A percentile compares a stretch with the other conserved stretches of the same genome.
These are phyloP conservation scores for Pseudoscleropodium purum DNA, from an alignment of 225 moss, liverwort and hornwort genomes.

Conservation along the genomic window DNA sequence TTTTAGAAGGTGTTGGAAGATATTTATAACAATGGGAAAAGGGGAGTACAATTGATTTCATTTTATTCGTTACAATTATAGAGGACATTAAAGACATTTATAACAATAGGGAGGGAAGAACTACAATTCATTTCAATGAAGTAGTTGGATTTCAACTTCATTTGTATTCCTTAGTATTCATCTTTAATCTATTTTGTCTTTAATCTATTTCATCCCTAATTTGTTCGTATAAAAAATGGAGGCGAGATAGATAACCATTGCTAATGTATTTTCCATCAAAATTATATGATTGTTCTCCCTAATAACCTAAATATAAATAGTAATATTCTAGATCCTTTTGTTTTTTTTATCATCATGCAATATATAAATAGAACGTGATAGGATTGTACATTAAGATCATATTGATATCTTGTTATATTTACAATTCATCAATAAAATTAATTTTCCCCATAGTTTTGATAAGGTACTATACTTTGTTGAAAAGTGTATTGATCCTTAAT, in stretches of 20 bases:
- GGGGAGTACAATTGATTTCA: background rate
- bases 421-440: background rate
- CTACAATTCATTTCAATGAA: background rate
- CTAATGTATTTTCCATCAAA: background rate
- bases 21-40: too few relatives aligned
- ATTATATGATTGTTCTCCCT: fast-evolving
- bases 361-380: background rate
- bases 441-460: background rate
- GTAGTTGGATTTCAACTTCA: background rate
- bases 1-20: too few relatives aligned
- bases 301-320: background rate
- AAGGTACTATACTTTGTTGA: background rate
- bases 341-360: background rate
- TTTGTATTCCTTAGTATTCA: background rate
- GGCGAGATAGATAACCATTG: too few relatives aligned
- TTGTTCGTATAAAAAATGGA: background rate
- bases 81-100: too few relatives aligned
- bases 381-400: background rate
- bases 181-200: background rate
- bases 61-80: background rate
- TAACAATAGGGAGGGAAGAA: fast-evolving
- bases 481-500: background rate
- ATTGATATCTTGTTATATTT: background rate
- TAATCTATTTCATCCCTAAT: background rate
- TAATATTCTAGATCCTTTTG: background rate